A percentile compares a stretch with the other conserved stretches of the same genome.
phyloP scores from a whole-genome alignment of 176 grass and related monocot genomes.

The Oryza longistaminata region DNA sequence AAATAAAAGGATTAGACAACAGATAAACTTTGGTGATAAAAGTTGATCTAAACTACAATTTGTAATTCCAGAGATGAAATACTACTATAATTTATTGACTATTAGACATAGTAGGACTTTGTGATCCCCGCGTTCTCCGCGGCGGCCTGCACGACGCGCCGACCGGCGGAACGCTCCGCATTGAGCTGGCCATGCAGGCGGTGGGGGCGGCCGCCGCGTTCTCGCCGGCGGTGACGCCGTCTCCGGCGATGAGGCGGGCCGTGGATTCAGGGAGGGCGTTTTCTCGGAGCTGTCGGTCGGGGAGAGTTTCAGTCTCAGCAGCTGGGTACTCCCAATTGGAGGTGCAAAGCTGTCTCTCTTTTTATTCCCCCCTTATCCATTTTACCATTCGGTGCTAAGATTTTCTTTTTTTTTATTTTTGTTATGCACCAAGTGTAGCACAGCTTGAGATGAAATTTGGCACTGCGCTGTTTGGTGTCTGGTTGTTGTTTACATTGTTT shows the following conservation, averaged over 20 bases:
- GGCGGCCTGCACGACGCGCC: background rate
- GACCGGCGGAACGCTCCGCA: too few species aligned
- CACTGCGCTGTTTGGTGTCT: background rate
- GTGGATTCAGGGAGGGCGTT: background rate
- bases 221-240: background rate
- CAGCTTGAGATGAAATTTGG: background rate
- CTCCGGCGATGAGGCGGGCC: background rate
- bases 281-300: slow-evolving; percentile 14
- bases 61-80: too few species aligned
- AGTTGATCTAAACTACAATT: too few species aligned
- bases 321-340: slow-evolving; percentile 49
- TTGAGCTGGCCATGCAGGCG: background rate
- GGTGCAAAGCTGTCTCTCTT: slow-evolving; percentile 18
- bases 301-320: background rate
- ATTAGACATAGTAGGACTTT: too few species aligned
- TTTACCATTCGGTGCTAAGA: too few species aligned
- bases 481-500: background rate
- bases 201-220: background rate
- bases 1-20: too few species aligned
- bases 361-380: background rate
- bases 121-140: too few species aligned
- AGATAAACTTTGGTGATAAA: too few species aligned
- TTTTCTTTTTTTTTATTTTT: background rate
- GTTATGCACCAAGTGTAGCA: too few species aligned
- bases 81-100: too few species aligned